A percentile compares a stretch with the other conserved stretches of the same genome.
Conservation (phyloP, 331 rosid species). For the Pyrus hybrid region DNA sequence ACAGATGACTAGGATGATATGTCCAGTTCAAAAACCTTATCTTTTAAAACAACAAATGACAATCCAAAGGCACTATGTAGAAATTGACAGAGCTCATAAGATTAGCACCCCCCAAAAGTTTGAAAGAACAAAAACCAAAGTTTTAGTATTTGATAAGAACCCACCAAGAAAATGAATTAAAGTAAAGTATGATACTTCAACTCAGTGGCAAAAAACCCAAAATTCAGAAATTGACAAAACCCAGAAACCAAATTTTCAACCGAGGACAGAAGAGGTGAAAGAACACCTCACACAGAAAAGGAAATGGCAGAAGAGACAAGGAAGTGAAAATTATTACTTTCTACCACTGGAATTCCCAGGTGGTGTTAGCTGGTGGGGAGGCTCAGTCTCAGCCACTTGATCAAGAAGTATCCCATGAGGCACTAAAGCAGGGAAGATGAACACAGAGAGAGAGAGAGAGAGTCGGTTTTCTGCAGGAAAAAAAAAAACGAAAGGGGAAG, state of each 20-base stretch:
- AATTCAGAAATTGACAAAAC: not conserved
- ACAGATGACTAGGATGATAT: conserved; percentile 4
- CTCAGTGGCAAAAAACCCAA: conserved; percentile 13
- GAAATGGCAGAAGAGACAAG: conserved; percentile 7
- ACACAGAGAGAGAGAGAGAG: not conserved
- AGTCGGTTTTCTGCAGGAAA: conserved; percentile 3
- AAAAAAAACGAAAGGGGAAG: conserved; percentile 1
- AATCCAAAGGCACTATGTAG: not conserved
- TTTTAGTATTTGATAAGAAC: conserved; percentile 4
- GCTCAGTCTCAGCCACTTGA: conserved; percentile 4
- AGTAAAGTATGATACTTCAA: conserved; percentile 9
- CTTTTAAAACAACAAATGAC: not conserved
- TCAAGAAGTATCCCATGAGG: conserved; percentile 10
- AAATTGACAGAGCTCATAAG: conserved; percentile 15
- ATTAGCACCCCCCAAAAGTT: conserved; percentile 1
- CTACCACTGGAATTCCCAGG: conserved; percentile 16
- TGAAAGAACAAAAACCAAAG: conserved; percentile 4
- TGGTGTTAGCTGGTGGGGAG: conserved; percentile 12
- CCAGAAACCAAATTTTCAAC: conserved; percentile 10
- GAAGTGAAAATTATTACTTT: conserved; percentile 9
- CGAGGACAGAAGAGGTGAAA: conserved; percentile 2
- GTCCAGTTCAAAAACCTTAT: not conserved
- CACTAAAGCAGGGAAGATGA: conserved; percentile 7
- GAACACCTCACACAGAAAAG: conserved; percentile 10
- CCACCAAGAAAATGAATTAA: not conserved